Conservation (phyloP, 2,329 filamentous ascomycete species). For the Pseudomassariella vexata region DNA sequence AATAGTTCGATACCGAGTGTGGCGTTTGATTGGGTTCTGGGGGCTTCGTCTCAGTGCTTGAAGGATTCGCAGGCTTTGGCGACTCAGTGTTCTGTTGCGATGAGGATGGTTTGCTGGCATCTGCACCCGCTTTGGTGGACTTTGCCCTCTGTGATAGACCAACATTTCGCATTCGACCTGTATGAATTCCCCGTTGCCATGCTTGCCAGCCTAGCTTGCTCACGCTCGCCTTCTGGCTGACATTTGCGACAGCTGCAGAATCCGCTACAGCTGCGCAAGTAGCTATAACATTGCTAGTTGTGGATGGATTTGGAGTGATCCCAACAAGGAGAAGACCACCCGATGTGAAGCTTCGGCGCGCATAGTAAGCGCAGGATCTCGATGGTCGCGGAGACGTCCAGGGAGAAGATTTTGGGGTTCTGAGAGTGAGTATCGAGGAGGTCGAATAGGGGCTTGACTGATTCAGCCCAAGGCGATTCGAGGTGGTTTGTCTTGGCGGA, state of each 20-base stretch:
- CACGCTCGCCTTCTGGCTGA: conserved; percentile 24
- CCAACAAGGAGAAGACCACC: conserved; percentile 48
- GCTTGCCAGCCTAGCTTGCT: conserved; percentile 29
- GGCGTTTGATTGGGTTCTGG: conserved; percentile 35
- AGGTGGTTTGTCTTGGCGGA: conserved; percentile 14
- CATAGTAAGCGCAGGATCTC: conserved; percentile 30
- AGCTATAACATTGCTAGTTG: conserved; percentile 30
- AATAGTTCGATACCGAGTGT: conserved; percentile 54
- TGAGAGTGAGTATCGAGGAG: conserved; percentile 11
- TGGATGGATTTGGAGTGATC: conserved; percentile 30
- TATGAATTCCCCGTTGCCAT: conserved; percentile 29
- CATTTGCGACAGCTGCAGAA: conserved; percentile 21
- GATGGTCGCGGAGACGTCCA: conserved; percentile 18
- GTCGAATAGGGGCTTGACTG: conserved; percentile 14
- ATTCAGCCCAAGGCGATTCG: conserved; percentile 12
- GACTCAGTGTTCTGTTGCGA: conserved; percentile 12
- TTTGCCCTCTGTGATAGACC: conserved; percentile 21
- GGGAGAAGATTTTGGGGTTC: conserved; percentile 18
- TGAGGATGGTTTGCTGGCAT: conserved; percentile 10
- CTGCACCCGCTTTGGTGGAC: conserved; percentile 23
- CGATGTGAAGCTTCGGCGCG: conserved; percentile 47
- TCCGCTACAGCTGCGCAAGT: conserved; percentile 33
- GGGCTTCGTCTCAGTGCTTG: conserved; percentile 13
- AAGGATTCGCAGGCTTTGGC: conserved; percentile 7
- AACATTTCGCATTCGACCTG: conserved; percentile 15